Evolutionary conservation across 257 asterid species (phyloP).

Genomic region (Salvia miltiorrhiza): DNA sequence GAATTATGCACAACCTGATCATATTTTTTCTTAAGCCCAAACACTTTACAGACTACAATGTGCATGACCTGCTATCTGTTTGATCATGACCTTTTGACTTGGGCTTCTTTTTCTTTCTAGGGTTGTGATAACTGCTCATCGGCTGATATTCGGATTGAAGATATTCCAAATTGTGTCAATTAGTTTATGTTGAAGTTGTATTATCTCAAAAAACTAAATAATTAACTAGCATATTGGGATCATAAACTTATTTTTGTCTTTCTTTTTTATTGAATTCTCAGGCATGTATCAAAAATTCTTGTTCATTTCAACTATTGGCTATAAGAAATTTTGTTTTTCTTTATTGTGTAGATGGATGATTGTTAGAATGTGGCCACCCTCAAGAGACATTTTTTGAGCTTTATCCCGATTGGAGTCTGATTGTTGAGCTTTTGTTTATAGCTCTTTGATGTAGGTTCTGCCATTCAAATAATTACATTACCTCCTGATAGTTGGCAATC

Average conservation of each 20-base stretch:
- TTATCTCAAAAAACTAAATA: constrained; percentile 6
- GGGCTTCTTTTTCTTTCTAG: constrained; percentile 41
- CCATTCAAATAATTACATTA: background rate
- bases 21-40: background rate
- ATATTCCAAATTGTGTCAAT: constrained; percentile 21
- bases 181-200: constrained; percentile 22
- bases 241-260: background rate
- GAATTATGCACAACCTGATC: background rate
- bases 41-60: background rate
- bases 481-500: background rate
- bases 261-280: constrained; percentile 5
- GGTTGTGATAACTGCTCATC: constrained; percentile 54
- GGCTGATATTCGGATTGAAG: constrained; percentile 40
- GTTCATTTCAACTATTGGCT: background rate
- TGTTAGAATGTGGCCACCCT: constrained; percentile 31
- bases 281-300: background rate
- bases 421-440: background rate
- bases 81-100: constrained; percentile 32
- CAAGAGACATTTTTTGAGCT: background rate
- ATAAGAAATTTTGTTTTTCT: constrained; percentile 23
- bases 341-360: constrained; percentile 56
- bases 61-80: background rate
- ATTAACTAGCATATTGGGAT: constrained; percentile 7
- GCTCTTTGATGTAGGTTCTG: constrained; percentile 1
- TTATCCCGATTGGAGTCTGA: constrained; percentile 8